phyloP scores from a whole-genome alignment of 192 early-diverging fungal species.

The Martensiomyces pterosporus region DNA sequence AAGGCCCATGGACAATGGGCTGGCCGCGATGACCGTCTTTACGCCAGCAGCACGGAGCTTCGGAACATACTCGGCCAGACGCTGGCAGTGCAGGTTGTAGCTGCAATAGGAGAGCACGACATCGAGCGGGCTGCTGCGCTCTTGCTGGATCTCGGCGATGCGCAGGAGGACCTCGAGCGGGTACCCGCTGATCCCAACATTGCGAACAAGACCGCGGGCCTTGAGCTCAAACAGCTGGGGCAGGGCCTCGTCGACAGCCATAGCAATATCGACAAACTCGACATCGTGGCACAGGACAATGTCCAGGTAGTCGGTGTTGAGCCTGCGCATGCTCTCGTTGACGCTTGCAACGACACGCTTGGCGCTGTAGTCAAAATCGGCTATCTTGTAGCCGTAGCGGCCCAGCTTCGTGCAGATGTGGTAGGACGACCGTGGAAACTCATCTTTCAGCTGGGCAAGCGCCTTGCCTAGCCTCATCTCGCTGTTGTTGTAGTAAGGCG shows the following conservation, averaged over 20 bases:
- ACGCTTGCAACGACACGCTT: conserved; percentile 52
- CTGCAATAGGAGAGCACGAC: conserved; percentile 67
- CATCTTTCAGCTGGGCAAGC: conserved; percentile 37
- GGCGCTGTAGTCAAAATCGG: conserved; percentile 65
- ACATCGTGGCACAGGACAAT: conserved; percentile 72
- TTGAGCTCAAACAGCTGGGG: conserved; percentile 53
- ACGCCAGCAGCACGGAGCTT: conserved; percentile 56
- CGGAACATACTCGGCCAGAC: conserved; percentile 50
- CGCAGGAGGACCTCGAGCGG: conserved; percentile 58
- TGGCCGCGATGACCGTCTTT: conserved; percentile 58
- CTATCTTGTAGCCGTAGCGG: conserved; percentile 58
- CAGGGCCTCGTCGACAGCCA: conserved; percentile 55
- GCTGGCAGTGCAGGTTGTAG: conserved; percentile 63
- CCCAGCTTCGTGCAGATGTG: conserved; percentile 70
- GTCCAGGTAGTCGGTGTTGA: conserved; percentile 66
- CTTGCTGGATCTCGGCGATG: conserved; percentile 56
- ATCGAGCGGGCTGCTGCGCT: conserved; percentile 55
- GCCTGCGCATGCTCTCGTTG: conserved; percentile 54
- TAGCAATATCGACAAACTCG: conserved; percentile 62
- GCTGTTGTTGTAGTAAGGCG: conserved; percentile 68
- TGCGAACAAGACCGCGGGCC: conserved; percentile 54
- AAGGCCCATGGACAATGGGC: conserved; percentile 70
- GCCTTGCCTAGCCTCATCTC: conserved; percentile 64
- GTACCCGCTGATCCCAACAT: conserved; percentile 70
- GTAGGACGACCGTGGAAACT: conserved; percentile 63